Percentiles rank a stretch among this genome's conserved stretches.
Conservation (phyloP, 805 yeast genomes). For the Jamesozyma hellenica region DNA sequence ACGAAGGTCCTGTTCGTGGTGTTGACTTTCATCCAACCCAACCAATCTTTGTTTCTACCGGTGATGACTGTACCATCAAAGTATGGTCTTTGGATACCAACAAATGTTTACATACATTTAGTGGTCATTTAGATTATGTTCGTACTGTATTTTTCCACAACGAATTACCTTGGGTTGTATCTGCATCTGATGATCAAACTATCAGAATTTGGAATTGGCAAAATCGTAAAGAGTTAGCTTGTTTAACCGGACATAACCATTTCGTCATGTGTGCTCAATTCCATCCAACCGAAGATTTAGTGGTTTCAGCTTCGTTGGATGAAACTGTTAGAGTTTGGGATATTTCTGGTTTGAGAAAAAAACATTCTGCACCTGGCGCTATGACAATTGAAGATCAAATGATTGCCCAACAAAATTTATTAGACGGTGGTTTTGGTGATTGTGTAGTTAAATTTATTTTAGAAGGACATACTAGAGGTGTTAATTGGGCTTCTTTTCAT, state of each 20-base stretch:
- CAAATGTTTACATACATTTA: slow-evolving; percentile 82
- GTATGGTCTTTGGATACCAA: slow-evolving; percentile 93
- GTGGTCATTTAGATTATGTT: slow-evolving; percentile 91
- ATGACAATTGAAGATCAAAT: slow-evolving; percentile 36
- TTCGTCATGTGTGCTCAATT: slow-evolving; percentile 97
- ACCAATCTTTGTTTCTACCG: slow-evolving; percentile 93
- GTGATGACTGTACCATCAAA: slow-evolving; percentile 90
- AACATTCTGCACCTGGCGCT: slow-evolving; percentile 75
- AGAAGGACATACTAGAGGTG: slow-evolving; percentile 98
- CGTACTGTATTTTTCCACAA: slow-evolving; percentile 91
- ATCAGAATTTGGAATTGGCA: slow-evolving; percentile 99
- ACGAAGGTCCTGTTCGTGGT: slow-evolving; percentile 95
- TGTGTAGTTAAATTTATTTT: slow-evolving; percentile 90
- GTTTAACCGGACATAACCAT: slow-evolving; percentile 95
- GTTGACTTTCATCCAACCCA: slow-evolving; percentile 96
- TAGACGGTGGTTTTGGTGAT: slow-evolving; percentile 92
- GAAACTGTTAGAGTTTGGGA: slow-evolving; percentile 99
- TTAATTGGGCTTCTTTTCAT: slow-evolving; percentile 97
- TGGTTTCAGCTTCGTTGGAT: slow-evolving; percentile 92
- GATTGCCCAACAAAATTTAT: slow-evolving; percentile 51
- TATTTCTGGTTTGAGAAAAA: slow-evolving; percentile 86
- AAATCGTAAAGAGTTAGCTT: slow-evolving; percentile 92
- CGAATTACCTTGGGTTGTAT: slow-evolving; percentile 94
- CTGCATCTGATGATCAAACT: slow-evolving; percentile 96
- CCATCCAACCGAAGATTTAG: slow-evolving; percentile 89